Conservation (phyloP, 176 grass and related monocot species). For the Rhipidocladum racemiflorum region DNA sequence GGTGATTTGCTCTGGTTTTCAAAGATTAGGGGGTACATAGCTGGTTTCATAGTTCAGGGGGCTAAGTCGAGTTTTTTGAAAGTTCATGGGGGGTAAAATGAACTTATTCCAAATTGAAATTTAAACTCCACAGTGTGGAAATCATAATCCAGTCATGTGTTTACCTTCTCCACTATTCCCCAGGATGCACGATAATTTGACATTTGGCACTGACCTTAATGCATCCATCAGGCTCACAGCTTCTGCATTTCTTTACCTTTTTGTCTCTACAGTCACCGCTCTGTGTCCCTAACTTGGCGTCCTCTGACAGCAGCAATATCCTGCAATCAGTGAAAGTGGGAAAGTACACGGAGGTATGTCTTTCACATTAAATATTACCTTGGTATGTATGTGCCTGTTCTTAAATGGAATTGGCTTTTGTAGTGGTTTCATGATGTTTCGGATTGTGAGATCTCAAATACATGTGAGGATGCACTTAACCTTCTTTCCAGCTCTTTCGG, state of each 20-base stretch:
- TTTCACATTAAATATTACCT: constrained; percentile 9
- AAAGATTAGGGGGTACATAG: no score
- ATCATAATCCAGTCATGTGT: neutral
- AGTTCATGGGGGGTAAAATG: no score
- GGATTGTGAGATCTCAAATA: constrained; percentile 65
- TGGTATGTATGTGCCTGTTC: constrained; percentile 5
- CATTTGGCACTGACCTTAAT: neutral
- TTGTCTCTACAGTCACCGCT: constrained; percentile 57
- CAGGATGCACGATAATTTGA: neutral
- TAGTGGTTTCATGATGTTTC: constrained; percentile 99
- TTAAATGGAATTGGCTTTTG: constrained; percentile 34
- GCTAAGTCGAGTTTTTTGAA: no score
- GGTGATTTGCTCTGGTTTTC: no score
- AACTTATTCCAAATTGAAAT: neutral
- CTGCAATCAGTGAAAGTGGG: constrained; percentile 74
- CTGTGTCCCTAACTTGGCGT: constrained; percentile 77
- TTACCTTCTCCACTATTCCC: neutral
- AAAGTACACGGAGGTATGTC: constrained; percentile 83
- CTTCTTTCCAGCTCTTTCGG: constrained; percentile 62
- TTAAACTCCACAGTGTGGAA: neutral
- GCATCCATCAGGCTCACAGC: constrained; percentile 3
- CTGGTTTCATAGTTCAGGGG: no score
- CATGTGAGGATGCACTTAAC: constrained; percentile 86
- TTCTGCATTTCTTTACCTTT: constrained; percentile 6
- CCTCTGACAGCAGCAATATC: constrained; percentile 57